Conservation (phyloP, 306 rosid genomes). For the Argentina anserina region DNA sequence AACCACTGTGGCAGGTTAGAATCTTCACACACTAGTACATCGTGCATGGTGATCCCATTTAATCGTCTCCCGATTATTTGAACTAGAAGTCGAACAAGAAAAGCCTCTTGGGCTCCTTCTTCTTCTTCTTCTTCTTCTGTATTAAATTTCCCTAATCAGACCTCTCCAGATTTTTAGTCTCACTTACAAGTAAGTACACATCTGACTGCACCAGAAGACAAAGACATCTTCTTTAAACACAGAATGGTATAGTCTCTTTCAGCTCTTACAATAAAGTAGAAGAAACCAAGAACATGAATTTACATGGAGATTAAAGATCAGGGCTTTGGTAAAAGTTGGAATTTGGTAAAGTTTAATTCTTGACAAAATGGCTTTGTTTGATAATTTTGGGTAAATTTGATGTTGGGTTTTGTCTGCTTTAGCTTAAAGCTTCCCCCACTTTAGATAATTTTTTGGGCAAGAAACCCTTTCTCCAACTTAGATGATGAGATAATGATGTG, state of each 20-base stretch:
- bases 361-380: neutral
- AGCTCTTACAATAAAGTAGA: conserved; percentile 39
- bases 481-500: conserved; percentile 91
- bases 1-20: conserved; percentile 14
- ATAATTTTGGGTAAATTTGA: conserved; percentile 15
- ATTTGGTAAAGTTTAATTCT: neutral
- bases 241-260: conserved; percentile 58
- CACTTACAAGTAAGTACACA: conserved; percentile 21
- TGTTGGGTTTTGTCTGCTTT: conserved; percentile 57
- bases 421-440: conserved; percentile 53
- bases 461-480: conserved; percentile 54
- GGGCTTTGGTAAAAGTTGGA: neutral
- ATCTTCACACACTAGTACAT: conserved; percentile 27
- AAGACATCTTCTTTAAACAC: conserved; percentile 40
- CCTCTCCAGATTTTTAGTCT: neutral
- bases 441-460: neutral
- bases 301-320: neutral
- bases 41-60: conserved; percentile 25
- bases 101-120: neutral
- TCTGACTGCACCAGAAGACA: conserved; percentile 35
- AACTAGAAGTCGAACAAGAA: conserved; percentile 5
- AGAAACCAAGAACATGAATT: conserved; percentile 9
- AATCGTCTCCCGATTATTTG: conserved; percentile 3
- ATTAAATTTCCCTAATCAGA: neutral
- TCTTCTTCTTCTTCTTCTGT: neutral